Percentiles rank a stretch among this genome's conserved stretches.
These are phyloP conservation scores for Pseudocercospora pini-densiflorae DNA, from an alignment of 2,329 filamentous ascomycete species.

Conservation along the genomic window DNA sequence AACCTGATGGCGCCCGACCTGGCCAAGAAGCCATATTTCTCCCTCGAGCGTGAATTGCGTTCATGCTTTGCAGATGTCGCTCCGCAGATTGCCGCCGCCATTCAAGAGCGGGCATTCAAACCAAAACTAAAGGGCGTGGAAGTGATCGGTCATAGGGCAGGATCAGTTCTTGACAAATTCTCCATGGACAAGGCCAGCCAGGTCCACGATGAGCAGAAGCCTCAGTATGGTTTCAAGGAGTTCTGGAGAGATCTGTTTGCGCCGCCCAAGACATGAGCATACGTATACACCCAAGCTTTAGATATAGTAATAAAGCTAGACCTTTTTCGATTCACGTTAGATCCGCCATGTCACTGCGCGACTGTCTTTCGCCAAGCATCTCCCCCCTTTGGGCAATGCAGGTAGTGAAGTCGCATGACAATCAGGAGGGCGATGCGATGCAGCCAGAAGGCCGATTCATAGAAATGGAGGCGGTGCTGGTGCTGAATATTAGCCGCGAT, in stretches of 20 bases:
- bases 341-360: too few relatives aligned
- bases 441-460: not conserved
- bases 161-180: conserved; percentile 67
- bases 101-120: conserved; percentile 68
- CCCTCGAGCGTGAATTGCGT: conserved; percentile 77
- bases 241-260: conserved; percentile 84
- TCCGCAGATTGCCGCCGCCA: conserved; percentile 72
- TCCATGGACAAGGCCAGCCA: conserved; percentile 57
- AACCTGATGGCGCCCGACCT: conserved; percentile 93
- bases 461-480: conserved; percentile 2
- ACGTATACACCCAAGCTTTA: not conserved
- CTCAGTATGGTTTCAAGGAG: conserved; percentile 83
- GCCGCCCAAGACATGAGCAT: conserved; percentile 16
- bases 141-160: conserved; percentile 49
- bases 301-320: not conserved
- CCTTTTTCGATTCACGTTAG: not conserved
- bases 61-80: conserved; percentile 87
- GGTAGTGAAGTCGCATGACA: too few relatives aligned
- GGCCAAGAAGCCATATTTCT: conserved; percentile 91
- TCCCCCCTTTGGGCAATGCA: not conserved
- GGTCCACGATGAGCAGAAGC: conserved; percentile 74
- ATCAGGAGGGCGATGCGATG: not conserved
- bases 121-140: conserved; percentile 47
- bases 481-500: not conserved
- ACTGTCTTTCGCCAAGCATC: too few relatives aligned